phyloP scores from a whole-genome alignment of 495 filamentous ascomycete species.

The Amniculicola lignicola region DNA sequence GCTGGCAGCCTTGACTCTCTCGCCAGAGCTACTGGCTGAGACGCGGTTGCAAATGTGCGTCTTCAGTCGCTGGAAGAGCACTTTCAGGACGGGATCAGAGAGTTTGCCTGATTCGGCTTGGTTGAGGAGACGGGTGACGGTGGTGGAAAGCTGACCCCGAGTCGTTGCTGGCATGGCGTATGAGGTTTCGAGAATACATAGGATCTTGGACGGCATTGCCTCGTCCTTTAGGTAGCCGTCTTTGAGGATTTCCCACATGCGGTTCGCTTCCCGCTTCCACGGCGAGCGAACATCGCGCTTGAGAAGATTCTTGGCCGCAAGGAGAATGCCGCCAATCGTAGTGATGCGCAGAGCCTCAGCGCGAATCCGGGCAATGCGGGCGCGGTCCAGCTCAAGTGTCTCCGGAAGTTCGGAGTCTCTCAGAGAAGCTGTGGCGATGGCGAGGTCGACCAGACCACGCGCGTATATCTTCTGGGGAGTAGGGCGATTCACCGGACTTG shows the following conservation, averaged over 20 bases:
- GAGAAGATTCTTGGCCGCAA: conserved; percentile 92
- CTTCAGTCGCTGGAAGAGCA: conserved; percentile 72
- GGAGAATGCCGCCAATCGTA: conserved; percentile 73
- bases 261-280: conserved; percentile 82
- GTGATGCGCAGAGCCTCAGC: conserved; percentile 68
- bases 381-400: conserved; percentile 75
- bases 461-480: conserved; percentile 74
- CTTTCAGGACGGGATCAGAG: conserved; percentile 73
- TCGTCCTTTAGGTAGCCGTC: conserved; percentile 47
- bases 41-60: conserved; percentile 75
- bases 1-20: conserved; percentile 75
- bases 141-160: conserved; percentile 54
- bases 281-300: conserved; percentile 86
- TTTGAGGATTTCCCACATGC: conserved; percentile 54
- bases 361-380: conserved; percentile 66
- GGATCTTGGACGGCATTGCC: conserved; percentile 45
- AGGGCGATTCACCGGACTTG: conserved; percentile 45
- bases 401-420: conserved; percentile 67
- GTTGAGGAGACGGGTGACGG: conserved; percentile 56
- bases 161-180: conserved; percentile 73
- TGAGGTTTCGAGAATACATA: conserved; percentile 73
- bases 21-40: conserved; percentile 69
- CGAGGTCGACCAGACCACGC: conserved; percentile 64
- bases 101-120: conserved; percentile 47
- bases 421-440: conserved; percentile 58